Percentiles rank a stretch among this genome's conserved stretches.
Conservation (phyloP, 495 filamentous ascomycete genomes). For the Podospora australis region DNA sequence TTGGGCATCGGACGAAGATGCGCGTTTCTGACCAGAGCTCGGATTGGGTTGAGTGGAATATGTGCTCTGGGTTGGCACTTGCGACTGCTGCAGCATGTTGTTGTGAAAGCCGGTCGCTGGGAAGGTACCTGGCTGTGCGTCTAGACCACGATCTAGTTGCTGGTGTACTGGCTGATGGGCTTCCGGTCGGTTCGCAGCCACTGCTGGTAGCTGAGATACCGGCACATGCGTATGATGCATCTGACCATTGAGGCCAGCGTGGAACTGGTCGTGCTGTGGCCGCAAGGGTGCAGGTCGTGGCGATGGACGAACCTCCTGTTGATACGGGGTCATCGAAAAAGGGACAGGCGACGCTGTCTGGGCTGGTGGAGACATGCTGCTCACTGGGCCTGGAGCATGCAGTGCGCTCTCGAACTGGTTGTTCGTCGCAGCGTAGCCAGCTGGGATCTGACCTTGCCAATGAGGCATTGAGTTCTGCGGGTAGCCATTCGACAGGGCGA, state of each 20-base stretch:
- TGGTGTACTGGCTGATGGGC: too few relatives aligned
- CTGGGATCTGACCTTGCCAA: conserved; percentile 16
- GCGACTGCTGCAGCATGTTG: conserved; percentile 10
- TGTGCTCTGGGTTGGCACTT: conserved; percentile 3
- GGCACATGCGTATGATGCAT: too few relatives aligned
- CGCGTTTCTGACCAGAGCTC: conserved; percentile 16
- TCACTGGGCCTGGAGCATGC: conserved; percentile 10
- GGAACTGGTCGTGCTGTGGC: conserved; percentile 14
- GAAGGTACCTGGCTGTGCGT: too few relatives aligned
- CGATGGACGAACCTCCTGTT: conserved; percentile 11
- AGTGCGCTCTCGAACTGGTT: conserved; percentile 23
- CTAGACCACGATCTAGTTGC: too few relatives aligned
- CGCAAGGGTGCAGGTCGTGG: conserved; percentile 1
- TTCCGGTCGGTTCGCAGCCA: too few relatives aligned
- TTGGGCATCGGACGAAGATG: conserved; percentile 8
- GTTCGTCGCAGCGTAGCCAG: conserved; percentile 11
- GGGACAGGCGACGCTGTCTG: conserved; percentile 11
- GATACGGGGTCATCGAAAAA: conserved; percentile 10
- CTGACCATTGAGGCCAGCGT: conserved; percentile 12
- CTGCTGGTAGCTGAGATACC: too few relatives aligned
- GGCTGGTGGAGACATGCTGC: conserved; percentile 8
- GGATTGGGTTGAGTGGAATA: conserved; percentile 1
- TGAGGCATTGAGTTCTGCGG: conserved; percentile 13
- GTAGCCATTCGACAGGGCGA: conserved; percentile 13
- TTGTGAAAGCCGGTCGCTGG: too few relatives aligned